Percentiles rank a stretch among this genome's conserved stretches.
Evolutionary conservation across 2,329 filamentous ascomycete genomes (phyloP).

Genomic region (Hypoxylon sp.): DNA sequence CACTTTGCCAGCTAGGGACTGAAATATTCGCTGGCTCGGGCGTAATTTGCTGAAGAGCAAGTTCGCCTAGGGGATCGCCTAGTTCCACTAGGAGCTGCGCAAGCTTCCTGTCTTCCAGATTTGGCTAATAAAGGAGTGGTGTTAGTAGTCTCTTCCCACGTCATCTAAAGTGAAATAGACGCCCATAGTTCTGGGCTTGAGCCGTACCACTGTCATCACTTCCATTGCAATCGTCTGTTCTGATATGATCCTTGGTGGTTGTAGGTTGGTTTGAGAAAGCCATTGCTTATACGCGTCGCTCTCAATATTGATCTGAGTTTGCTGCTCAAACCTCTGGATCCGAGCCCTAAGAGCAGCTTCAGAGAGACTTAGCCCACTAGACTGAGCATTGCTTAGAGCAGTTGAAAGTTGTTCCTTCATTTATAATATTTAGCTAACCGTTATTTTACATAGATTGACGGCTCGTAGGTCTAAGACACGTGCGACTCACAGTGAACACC

Average conservation of each 20-base stretch:
- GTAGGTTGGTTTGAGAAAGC: conserved; percentile 39
- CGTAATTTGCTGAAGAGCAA: conserved; percentile 36
- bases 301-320: conserved; percentile 48
- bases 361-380: conserved; percentile 32
- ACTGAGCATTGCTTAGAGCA: conserved; percentile 30
- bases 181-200: neutral
- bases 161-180: neutral
- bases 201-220: conserved; percentile 42
- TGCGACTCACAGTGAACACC: conserved; percentile 48
- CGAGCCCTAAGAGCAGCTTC: conserved; percentile 46
- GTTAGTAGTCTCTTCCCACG: conserved; percentile 3
- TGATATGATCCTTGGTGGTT: conserved; percentile 45
- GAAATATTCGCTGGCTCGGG: conserved; percentile 28
- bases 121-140: conserved; percentile 28
- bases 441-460: conserved; percentile 17
- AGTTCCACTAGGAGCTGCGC: conserved; percentile 44
- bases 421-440: conserved; percentile 15
- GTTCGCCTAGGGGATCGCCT: conserved; percentile 40
- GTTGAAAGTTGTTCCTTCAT: conserved; percentile 44
- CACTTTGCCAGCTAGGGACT: conserved; percentile 52
- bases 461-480: neutral
- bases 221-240: conserved; percentile 47
- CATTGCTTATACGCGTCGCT: conserved; percentile 48
- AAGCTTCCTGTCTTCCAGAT: conserved; percentile 41
- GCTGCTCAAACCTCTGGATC: conserved; percentile 48